Evolutionary conservation across 2,329 filamentous ascomycete genomes (phyloP).

Genomic region (Pseudogymnoascus sp.): DNA sequence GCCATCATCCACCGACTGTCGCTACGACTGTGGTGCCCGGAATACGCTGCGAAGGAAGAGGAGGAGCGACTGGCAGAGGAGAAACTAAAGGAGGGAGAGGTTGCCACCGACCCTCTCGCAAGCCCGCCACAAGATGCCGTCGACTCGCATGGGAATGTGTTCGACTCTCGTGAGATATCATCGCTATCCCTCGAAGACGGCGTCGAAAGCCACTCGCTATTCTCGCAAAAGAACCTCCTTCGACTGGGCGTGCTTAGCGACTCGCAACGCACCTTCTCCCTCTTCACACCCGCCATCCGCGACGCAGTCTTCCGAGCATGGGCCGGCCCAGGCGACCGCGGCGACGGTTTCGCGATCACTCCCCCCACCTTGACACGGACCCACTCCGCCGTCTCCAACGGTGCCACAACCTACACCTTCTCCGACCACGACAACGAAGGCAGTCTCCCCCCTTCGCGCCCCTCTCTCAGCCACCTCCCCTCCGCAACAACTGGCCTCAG

Average conservation of each 20-base stretch:
- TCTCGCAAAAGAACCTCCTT: constrained; percentile 90
- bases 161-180: constrained; percentile 69
- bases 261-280: constrained; percentile 80
- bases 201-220: constrained; percentile 77
- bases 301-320: constrained; percentile 90
- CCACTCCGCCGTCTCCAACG: constrained; percentile 52
- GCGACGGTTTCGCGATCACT: constrained; percentile 27
- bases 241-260: constrained; percentile 76
- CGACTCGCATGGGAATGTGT: constrained; percentile 68
- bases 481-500: constrained; percentile 57
- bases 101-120: constrained; percentile 68
- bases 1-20: constrained; percentile 94
- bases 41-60: constrained; percentile 64
- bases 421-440: constrained; percentile 59
- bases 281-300: constrained; percentile 84
- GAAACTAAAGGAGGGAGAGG: constrained; percentile 42
- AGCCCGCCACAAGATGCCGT: constrained; percentile 76
- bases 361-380: constrained; percentile 50
- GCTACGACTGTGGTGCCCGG: constrained; percentile 80
- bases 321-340: constrained; percentile 68
- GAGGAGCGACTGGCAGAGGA: constrained; percentile 42
- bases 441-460: constrained; percentile 57
- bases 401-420: constrained; percentile 62
- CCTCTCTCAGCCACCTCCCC: constrained; percentile 56
- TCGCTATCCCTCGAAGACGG: constrained; percentile 72